Evolutionary conservation across 345 rosid genomes (phyloP).

Genomic region (Sonneratia caseolaris): DNA sequence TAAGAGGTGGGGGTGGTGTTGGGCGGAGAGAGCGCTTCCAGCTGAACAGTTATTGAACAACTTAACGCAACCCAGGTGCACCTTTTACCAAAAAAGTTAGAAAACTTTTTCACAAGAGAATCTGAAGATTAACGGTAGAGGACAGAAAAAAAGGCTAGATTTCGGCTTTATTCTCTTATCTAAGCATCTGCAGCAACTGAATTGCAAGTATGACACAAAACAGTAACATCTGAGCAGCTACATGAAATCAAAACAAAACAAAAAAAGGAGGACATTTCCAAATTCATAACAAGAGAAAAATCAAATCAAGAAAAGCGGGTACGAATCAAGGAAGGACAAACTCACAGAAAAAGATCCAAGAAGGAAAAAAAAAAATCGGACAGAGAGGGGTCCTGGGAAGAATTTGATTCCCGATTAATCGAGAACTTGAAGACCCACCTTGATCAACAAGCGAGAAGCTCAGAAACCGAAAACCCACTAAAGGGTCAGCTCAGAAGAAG

Average conservation of each 20-base stretch:
- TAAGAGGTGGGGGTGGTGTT: background rate
- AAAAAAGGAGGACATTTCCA: background rate
- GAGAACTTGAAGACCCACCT: background rate
- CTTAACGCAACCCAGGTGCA: background rate
- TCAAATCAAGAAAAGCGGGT: background rate
- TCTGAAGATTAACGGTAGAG: background rate
- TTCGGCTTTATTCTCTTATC: background rate
- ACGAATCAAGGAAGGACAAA: background rate
- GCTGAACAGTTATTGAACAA: background rate
- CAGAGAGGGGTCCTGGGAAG: background rate
- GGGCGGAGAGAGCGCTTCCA: background rate
- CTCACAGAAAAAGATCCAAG: slow-evolving; percentile 1
- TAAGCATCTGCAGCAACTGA: background rate
- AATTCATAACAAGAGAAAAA: background rate
- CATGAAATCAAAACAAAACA: background rate
- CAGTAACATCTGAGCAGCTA: background rate
- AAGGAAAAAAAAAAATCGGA: background rate
- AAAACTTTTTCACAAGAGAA: background rate
- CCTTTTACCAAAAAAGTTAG: background rate
- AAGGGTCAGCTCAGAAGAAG: background rate
- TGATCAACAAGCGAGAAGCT: background rate
- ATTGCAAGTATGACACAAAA: background rate
- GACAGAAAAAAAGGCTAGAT: background rate
- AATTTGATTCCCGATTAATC: background rate
- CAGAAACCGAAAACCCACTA: background rate